A percentile compares a stretch with the other conserved stretches of the same genome.
phyloP scores from a whole-genome alignment of 306 rosid species.

The Clitoria ternatea region DNA sequence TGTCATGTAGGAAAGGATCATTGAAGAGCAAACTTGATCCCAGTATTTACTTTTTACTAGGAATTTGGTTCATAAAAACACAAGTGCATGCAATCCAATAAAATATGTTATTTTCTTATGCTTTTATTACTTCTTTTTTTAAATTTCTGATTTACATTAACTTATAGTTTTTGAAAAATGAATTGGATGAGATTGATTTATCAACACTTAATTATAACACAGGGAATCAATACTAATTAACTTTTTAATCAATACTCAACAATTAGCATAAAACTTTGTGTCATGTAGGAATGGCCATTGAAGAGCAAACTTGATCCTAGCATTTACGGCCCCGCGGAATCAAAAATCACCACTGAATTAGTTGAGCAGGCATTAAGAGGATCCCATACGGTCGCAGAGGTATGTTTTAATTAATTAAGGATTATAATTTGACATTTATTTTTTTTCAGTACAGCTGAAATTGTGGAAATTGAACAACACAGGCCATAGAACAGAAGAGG shows the following conservation, averaged over 20 bases:
- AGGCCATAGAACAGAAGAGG: slow-evolving; percentile 67
- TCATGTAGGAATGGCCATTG: slow-evolving; percentile 89
- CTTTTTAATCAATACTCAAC: not conserved
- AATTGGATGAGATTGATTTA: too few species aligned
- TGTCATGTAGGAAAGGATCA: slow-evolving; percentile 84
- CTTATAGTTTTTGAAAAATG: too few species aligned
- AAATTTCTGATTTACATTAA: too few species aligned
- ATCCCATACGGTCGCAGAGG: slow-evolving; percentile 46
- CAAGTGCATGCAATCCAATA: too few species aligned
- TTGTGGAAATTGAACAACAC: not conserved
- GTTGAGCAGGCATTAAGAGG: slow-evolving; percentile 60
- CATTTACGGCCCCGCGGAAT: slow-evolving; percentile 65
- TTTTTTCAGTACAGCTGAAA: too few species aligned
- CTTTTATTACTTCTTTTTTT: too few species aligned
- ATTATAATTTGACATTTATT: too few species aligned
- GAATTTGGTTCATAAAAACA: too few species aligned
- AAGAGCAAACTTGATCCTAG: slow-evolving; percentile 67
- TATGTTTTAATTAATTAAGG: slow-evolving; percentile 8
- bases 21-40: slow-evolving; percentile 75
- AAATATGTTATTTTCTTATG: too few species aligned
- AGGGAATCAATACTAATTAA: not conserved
- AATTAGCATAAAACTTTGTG: not conserved
- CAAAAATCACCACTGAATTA: slow-evolving; percentile 56
- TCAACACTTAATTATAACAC: too few species aligned
- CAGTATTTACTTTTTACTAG: slow-evolving; percentile 40